Conservation (phyloP, 2,329 filamentous ascomycete species). For the Cercospora beticola region DNA sequence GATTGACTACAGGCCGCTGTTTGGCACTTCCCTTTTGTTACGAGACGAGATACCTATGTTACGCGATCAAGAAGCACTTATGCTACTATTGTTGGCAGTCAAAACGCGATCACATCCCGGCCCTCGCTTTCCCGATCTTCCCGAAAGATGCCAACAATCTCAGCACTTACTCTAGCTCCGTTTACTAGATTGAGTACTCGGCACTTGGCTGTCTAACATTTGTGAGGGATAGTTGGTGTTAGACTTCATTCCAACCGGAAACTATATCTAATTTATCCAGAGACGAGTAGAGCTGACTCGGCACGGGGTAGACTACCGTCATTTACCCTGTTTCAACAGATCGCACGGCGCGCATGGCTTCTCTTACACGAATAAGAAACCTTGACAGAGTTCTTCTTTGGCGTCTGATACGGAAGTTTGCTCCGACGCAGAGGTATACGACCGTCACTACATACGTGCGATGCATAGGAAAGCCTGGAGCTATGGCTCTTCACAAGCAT, state of each 20-base stretch:
- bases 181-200: neutral
- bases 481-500: neutral
- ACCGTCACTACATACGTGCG: neutral
- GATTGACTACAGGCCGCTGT: neutral
- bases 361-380: neutral
- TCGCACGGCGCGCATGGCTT: neutral
- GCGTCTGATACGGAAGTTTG: neutral
- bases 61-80: neutral
- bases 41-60: conserved; percentile 7
- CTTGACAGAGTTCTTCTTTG: neutral
- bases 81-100: neutral
- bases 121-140: neutral
- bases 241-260: neutral
- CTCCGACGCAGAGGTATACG: neutral
- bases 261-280: neutral
- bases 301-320: neutral
- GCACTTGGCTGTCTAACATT: neutral
- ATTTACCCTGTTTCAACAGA: neutral
- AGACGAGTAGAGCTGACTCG: neutral
- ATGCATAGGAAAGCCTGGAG: neutral
- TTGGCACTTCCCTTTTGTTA: neutral
- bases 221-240: neutral
- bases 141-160: neutral
- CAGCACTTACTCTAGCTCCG: neutral
- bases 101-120: neutral